phyloP scores from a whole-genome alignment of 2,329 filamentous ascomycete species.

The Aspergillus vadensis region DNA sequence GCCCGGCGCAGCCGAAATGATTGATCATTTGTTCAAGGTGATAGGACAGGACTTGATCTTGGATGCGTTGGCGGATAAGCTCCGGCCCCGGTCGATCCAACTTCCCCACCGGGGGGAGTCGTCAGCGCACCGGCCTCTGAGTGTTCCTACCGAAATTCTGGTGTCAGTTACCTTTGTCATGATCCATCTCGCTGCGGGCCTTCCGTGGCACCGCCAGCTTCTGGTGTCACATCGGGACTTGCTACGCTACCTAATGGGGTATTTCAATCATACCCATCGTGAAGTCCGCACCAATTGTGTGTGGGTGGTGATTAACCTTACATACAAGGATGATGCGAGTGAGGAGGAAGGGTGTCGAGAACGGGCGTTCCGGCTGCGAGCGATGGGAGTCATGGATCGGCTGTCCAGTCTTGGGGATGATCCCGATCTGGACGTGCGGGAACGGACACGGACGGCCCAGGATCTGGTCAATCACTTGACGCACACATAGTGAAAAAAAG shows the following conservation, averaged over 20 bases:
- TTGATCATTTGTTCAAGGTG: slow-evolving; percentile 77
- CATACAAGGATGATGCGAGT: slow-evolving; percentile 73
- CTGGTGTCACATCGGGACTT: slow-evolving; percentile 76
- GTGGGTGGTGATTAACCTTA: slow-evolving; percentile 83
- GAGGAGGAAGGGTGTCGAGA: slow-evolving; percentile 67
- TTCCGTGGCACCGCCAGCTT: slow-evolving; percentile 74
- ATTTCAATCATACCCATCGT: slow-evolving; percentile 71
- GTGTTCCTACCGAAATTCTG: slow-evolving; percentile 64
- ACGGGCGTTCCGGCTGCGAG: slow-evolving; percentile 68
- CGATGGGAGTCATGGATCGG: slow-evolving; percentile 69
- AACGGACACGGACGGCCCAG: slow-evolving; percentile 77
- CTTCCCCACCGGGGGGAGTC: slow-evolving; percentile 37
- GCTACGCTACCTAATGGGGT: slow-evolving; percentile 69
- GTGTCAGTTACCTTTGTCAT: slow-evolving; percentile 78
- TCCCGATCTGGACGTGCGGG: slow-evolving; percentile 75
- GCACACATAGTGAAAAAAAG: slow-evolving; percentile 18
- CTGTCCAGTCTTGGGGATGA: slow-evolving; percentile 68
- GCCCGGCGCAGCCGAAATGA: slow-evolving; percentile 65
- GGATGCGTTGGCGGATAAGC: slow-evolving; percentile 75
- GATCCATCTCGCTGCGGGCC: slow-evolving; percentile 83
- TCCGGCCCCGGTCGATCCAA: slow-evolving; percentile 56
- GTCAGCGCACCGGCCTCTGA: slow-evolving; percentile 30
- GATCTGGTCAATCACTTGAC: slow-evolving; percentile 62
- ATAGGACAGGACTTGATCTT: slow-evolving; percentile 79
- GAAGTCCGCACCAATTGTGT: slow-evolving; percentile 77